phyloP scores from a whole-genome alignment of 2,329 filamentous ascomycete genomes.

The Trichoderma sp. region DNA sequence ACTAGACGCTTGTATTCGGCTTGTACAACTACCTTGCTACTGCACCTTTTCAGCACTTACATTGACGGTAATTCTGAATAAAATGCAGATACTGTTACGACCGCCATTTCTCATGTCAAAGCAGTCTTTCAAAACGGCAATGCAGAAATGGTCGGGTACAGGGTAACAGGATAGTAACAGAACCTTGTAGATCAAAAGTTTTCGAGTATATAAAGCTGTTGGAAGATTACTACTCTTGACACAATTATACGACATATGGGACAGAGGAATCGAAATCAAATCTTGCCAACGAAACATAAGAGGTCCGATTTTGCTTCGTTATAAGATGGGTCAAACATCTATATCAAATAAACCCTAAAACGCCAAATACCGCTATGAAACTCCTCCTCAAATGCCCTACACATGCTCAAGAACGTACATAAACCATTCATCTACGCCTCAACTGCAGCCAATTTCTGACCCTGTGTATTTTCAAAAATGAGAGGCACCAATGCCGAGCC shows the following conservation, averaged over 20 bases:
- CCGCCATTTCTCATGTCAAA: no score
- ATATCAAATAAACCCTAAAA: background rate
- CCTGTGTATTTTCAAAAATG: background rate
- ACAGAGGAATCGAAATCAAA: background rate
- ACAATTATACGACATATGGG: background rate
- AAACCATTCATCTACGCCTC: background rate
- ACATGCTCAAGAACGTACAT: background rate
- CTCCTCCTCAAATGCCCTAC: background rate
- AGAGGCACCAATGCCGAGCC: background rate
- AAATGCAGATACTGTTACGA: no score
- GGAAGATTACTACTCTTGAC: background rate
- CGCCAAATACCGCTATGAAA: background rate
- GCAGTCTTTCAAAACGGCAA: no score
- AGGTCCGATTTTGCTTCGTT: background rate
- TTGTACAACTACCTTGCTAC: no score
- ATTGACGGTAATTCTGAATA: no score
- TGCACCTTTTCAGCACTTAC: no score
- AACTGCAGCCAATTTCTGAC: background rate
- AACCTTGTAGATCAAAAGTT: rapidly evolving
- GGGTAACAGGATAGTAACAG: background rate
- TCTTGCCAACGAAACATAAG: background rate
- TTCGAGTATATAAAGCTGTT: background rate
- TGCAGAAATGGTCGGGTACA: background rate
- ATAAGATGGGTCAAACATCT: background rate
- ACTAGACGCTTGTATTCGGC: no score